Evolutionary conservation across 2,329 filamentous ascomycete genomes (phyloP), one percentile per base, ranked within the genome.

Genomic region (Colletotrichum zoysiae): DNA sequence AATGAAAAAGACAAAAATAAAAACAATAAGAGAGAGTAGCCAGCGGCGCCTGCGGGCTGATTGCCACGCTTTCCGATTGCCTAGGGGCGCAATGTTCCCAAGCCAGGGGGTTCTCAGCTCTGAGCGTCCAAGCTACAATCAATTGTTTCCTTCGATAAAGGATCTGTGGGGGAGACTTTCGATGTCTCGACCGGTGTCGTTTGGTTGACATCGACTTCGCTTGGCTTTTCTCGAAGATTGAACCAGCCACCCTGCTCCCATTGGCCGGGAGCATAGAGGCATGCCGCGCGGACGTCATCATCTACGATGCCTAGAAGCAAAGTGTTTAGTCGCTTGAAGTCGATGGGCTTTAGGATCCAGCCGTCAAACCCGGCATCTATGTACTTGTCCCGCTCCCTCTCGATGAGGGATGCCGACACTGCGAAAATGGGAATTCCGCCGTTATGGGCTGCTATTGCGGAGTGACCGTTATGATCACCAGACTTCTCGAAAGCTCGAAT

Each of bases 211-310:
- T 23, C 33, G 11, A 26, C 44, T 9, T 59, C 57, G 46, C 70
- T 74, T 9, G 73, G 51, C 1, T 53, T 51, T 3, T 75, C 56
- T 57, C 74, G 75, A 8, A 75, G 50, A 14, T 65, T 68, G 63
- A 97, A 96, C 94, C 94, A 97, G 1, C 95, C 95, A 5, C 95
- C 95, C n/a, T 85, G 84, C 76, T 97, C 94, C 95, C 94, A 97
- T 57, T 90, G 80, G 0, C 94, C 94, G 2, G 89, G 84, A 56
- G 85, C 81, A 77, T 97, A 97, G 0, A 95, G 78, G 75, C 89
- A 91, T n/a, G 84, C 80, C 23, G 87, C 81, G 23, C 93, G 86
- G 0, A 86, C 82, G 0, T 87, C 81, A 0, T 87, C 82, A 57
- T 93, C 87, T 3, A 89, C 85, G 50, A 96, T 93, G 1, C 93